Evolutionary conservation across 768 basidiomycete genomes (phyloP).

Genomic region (Amanita subjunquillea): DNA sequence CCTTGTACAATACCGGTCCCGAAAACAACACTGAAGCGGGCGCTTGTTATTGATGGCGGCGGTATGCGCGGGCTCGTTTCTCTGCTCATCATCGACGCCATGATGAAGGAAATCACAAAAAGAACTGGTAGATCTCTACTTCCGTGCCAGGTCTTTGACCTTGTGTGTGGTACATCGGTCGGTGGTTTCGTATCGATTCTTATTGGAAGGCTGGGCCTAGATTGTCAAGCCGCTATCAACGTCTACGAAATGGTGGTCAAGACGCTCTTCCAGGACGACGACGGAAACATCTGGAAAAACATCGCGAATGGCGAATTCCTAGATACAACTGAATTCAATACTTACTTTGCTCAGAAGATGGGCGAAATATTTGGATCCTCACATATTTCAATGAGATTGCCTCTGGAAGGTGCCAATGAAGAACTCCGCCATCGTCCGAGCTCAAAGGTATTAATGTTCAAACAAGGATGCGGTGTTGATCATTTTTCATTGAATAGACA

Average conservation of each 20-base stretch:
- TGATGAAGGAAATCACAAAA: constrained; percentile 12
- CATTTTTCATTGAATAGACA: constrained; percentile 6
- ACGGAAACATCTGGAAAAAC: constrained; percentile 10
- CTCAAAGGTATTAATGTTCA: constrained; percentile 4
- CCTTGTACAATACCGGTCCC: no score
- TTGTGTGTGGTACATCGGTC: constrained; percentile 19
- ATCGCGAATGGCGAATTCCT: constrained; percentile 8
- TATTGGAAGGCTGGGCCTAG: constrained; percentile 17
- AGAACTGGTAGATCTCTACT: constrained; percentile 10
- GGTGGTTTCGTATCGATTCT: constrained; percentile 18
- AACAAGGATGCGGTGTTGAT: neutral
- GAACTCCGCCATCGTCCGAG: constrained; percentile 1
- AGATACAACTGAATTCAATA: neutral
- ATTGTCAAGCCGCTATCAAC: constrained; percentile 15
- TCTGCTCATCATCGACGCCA: constrained; percentile 14
- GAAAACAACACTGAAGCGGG: neutral
- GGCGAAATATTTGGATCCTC: neutral
- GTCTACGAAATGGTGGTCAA: constrained; percentile 12
- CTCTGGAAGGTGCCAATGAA: neutral
- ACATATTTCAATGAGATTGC: constrained; percentile 3
- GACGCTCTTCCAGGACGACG: constrained; percentile 9
- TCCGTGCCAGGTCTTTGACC: constrained; percentile 20
- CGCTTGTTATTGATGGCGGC: constrained; percentile 19
- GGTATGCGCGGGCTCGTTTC: constrained; percentile 17
- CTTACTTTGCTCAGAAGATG: neutral